Conservation (phyloP, 2,329 filamentous ascomycete genomes). For the Pseudocercospora musae region DNA sequence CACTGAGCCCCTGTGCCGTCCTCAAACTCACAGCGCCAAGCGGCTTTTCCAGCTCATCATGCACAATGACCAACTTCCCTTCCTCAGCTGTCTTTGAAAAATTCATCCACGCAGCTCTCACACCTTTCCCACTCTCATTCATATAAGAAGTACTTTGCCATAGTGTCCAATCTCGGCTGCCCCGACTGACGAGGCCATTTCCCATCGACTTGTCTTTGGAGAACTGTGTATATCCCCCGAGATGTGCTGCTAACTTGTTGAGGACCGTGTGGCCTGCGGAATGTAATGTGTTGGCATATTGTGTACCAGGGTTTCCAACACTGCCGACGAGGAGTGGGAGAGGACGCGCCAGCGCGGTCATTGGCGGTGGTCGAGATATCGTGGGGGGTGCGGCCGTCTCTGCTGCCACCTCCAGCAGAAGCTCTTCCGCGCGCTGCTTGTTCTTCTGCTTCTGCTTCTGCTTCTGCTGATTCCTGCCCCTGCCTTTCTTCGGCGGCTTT, state of each 20-base stretch:
- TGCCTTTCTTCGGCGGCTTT: constrained; percentile 6
- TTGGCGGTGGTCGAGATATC: not conserved
- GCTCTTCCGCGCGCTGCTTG: not conserved
- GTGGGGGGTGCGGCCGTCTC: not conserved
- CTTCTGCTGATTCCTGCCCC: constrained; percentile 2
- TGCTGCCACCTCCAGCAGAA: not conserved
- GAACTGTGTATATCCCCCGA: constrained; percentile 37
- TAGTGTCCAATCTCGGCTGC: constrained; percentile 53
- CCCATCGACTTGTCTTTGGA: constrained; percentile 43
- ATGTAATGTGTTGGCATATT: constrained; percentile 75
- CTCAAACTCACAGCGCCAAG: constrained; percentile 65
- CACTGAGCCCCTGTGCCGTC: constrained; percentile 50
- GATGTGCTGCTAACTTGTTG: constrained; percentile 53
- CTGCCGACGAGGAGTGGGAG: constrained; percentile 71
- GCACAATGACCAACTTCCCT: constrained; percentile 68
- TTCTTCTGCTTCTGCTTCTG: constrained; percentile 11
- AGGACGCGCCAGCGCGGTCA: constrained; percentile 25
- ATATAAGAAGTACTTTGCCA: constrained; percentile 75
- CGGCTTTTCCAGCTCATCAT: constrained; percentile 79
- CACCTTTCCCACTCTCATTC: constrained; percentile 76
- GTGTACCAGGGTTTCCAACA: constrained; percentile 74
- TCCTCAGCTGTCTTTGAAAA: constrained; percentile 38
- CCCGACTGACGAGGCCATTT: constrained; percentile 50
- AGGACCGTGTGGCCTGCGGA: constrained; percentile 82
- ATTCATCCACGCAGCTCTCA: constrained; percentile 64